These are phyloP conservation scores for Inga laurina DNA, from an alignment of 306 rosid species.

Conservation along the genomic window DNA sequence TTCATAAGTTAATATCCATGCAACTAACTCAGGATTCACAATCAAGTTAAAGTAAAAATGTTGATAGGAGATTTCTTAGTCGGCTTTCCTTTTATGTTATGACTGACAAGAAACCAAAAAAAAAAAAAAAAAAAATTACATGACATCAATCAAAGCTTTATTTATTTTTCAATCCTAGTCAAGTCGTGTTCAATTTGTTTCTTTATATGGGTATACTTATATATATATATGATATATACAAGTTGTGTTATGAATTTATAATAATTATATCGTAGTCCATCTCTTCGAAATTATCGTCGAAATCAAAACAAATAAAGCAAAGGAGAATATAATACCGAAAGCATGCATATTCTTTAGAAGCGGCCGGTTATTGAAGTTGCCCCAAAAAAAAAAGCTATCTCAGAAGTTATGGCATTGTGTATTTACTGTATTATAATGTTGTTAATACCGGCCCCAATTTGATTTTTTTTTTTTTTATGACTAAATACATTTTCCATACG, in stretches of 20 bases:
- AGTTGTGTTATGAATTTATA: neutral
- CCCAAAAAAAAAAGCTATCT: too few species aligned
- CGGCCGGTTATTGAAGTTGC: neutral
- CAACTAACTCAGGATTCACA: neutral
- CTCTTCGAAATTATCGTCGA: neutral
- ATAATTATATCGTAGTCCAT: neutral
- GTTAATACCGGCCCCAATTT: neutral
- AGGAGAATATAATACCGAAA: neutral
- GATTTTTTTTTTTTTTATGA: neutral
- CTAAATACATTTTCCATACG: too few species aligned
- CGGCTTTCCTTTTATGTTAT: neutral
- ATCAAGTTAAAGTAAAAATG: neutral
- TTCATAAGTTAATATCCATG: too few species aligned
- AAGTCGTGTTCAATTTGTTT: neutral
- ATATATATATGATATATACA: neutral
- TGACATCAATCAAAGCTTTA: neutral
- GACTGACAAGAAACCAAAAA: too few species aligned
- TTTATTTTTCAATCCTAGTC: neutral
- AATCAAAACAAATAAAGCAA: neutral
- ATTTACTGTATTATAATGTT: neutral
- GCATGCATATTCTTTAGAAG: neutral
- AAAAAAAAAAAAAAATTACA: neutral
- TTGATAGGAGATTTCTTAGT: neutral
- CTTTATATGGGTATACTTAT: neutral
- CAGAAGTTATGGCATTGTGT: neutral